Conservation (phyloP, 2,329 filamentous ascomycete genomes). For the Sporothrix dimorphospora region DNA sequence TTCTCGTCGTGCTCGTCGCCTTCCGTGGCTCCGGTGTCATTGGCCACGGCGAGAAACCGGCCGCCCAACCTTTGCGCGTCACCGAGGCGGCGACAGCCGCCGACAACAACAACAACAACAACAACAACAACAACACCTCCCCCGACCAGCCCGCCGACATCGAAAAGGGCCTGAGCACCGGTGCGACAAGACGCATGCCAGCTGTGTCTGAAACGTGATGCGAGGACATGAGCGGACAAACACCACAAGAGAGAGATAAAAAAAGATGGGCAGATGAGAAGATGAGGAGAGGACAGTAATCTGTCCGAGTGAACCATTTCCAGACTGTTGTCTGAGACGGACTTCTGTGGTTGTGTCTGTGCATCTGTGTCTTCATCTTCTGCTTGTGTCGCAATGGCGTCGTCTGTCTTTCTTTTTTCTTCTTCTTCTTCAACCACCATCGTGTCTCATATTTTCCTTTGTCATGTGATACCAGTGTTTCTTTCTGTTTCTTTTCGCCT, state of each 20-base stretch:
- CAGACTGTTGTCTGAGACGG: background rate
- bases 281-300: background rate
- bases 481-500: background rate
- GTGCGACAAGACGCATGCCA: background rate
- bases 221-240: background rate
- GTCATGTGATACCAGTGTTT: conserved; percentile 14
- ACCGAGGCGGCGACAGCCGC: no score
- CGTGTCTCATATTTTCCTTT: background rate
- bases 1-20: conserved; percentile 50
- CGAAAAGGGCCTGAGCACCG: background rate
- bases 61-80: background rate
- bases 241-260: no score
- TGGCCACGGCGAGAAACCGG: conserved; percentile 39
- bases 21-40: conserved; percentile 59
- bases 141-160: background rate
- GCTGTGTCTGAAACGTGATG: background rate
- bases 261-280: background rate
- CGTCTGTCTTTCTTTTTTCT: background rate
- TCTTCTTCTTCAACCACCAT: background rate
- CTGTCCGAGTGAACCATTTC: background rate
- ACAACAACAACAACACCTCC: background rate
- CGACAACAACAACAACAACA: no score
- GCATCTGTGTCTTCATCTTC: background rate
- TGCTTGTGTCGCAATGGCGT: background rate
- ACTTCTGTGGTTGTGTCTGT: background rate